Evolutionary conservation across 495 filamentous ascomycete genomes (phyloP).

Genomic region (Daldinia concentrica): DNA sequence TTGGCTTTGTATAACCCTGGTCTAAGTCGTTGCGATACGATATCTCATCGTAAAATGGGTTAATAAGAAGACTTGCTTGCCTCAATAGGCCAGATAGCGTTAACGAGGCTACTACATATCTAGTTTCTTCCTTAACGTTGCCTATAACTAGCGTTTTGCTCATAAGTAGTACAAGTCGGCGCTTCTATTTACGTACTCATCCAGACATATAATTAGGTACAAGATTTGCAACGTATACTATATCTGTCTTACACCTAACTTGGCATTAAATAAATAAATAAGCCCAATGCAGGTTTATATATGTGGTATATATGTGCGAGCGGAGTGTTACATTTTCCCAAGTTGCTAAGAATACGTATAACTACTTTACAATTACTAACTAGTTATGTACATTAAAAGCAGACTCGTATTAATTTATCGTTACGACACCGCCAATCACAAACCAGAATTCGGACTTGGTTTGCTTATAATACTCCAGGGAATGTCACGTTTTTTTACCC

Average conservation of each 20-base stretch:
- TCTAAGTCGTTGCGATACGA: not conserved
- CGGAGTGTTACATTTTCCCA: not conserved
- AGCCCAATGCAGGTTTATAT: not conserved
- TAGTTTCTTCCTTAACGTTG: no score
- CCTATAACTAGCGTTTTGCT: no score
- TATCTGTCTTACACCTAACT: no score
- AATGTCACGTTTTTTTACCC: slow-evolving; percentile 10
- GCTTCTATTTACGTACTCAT: no score
- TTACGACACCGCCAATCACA: not conserved
- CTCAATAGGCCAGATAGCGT: no score
- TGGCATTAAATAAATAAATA: no score
- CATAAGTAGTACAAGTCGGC: no score
- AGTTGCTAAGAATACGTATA: not conserved
- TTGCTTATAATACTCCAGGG: not conserved
- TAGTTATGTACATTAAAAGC: not conserved
- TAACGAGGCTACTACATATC: no score
- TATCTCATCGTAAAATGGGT: not conserved
- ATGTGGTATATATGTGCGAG: not conserved
- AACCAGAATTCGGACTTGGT: not conserved
- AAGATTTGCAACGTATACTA: no score
- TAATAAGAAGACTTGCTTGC: not conserved
- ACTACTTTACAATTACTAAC: no score
- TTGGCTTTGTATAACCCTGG: not conserved
- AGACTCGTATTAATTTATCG: not conserved
- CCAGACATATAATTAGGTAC: no score